Base-by-base conservation (phyloP, 768 basidiomycete species). In the Hericium coralloides region DNA sequence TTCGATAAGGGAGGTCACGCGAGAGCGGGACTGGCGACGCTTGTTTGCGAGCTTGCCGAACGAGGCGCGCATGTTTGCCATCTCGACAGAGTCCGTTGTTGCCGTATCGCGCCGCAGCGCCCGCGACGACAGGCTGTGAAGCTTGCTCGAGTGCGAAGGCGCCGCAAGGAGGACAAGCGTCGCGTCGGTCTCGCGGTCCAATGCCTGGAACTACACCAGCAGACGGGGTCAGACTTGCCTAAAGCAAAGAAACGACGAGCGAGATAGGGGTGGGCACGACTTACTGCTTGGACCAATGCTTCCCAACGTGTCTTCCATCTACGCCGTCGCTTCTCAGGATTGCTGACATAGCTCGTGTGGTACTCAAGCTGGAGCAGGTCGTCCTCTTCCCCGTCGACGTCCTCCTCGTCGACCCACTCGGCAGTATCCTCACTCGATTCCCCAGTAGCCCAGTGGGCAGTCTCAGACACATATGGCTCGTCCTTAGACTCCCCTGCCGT, bases 221-320 rank as follows among this genome's bases (percentile, higher is more conserved):
- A 43, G 52, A 39, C 55, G 50, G 67, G 67, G 68, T 68, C 60
- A 63, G 69, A 69, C 61, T 64, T 70, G 63, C 68, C 66, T 65
- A 66, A 70, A 66, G 26, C 45, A 66, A 60, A 43, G 18, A 22
- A 31, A 18, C 41, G 18, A 47, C 18, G 41, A 20, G 49, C n/a
- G 31, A 36, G 15, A 55, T 23, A 49, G 49, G 31, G 22, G 49
- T 25, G 8, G 53, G 41, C 8, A 12, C 10, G 18, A 66, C 79
- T 69, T 59, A 89, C 89, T 57, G 86, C 85, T 68, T 87, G 85
- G 18, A 82, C 75, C 26, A 92, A 70, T 22, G 79, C 78, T 57
- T 90, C 87, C 88, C 89, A 90, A 4, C 83, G 81, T 38, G 79
- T 73, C 58, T 89, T 87, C 84, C 87, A 92, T 56, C 82, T 76